Evolutionary conservation across 2,329 filamentous ascomycete genomes (phyloP).

Genomic region (Incumbomyces lentus): DNA sequence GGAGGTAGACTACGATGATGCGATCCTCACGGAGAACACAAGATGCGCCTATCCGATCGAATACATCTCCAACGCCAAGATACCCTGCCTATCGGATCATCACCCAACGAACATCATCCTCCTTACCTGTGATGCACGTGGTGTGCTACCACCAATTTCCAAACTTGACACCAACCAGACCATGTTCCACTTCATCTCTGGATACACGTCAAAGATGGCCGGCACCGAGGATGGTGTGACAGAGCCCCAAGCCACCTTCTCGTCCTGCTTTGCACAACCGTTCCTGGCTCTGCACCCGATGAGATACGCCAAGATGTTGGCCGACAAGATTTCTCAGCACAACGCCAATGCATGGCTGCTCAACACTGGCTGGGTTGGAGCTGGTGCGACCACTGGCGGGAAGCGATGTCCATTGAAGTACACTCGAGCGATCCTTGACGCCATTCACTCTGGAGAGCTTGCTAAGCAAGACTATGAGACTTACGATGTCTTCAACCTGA

Average conservation of each 20-base stretch:
- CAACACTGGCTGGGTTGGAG: conserved; percentile 96
- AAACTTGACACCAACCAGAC: conserved; percentile 91
- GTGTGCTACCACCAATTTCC: conserved; percentile 93
- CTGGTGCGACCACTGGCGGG: conserved; percentile 78
- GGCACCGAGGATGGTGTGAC: conserved; percentile 95
- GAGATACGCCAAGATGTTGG: conserved; percentile 97
- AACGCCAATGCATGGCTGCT: conserved; percentile 95
- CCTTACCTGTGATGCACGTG: conserved; percentile 92
- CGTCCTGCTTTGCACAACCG: conserved; percentile 96
- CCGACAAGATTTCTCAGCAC: conserved; percentile 93
- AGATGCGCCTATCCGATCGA: conserved; percentile 98
- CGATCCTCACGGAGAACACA: conserved; percentile 94
- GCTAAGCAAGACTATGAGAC: conserved; percentile 87
- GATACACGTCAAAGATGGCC: conserved; percentile 99
- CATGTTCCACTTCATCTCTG: conserved; percentile 99
- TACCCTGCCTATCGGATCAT: conserved; percentile 76
- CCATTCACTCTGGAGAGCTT: conserved; percentile 94
- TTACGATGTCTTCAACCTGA: conserved; percentile 93
- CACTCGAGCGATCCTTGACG: conserved; percentile 94
- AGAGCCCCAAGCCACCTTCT: conserved; percentile 97
- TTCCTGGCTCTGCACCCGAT: conserved; percentile 98
- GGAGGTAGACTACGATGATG: conserved; percentile 89
- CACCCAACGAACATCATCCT: conserved; percentile 97
- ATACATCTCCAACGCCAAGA: conserved; percentile 98
- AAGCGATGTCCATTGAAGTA: conserved; percentile 98